phyloP scores from a whole-genome alignment of 2,329 filamentous ascomycete genomes.

The Thelonectria rubi region DNA sequence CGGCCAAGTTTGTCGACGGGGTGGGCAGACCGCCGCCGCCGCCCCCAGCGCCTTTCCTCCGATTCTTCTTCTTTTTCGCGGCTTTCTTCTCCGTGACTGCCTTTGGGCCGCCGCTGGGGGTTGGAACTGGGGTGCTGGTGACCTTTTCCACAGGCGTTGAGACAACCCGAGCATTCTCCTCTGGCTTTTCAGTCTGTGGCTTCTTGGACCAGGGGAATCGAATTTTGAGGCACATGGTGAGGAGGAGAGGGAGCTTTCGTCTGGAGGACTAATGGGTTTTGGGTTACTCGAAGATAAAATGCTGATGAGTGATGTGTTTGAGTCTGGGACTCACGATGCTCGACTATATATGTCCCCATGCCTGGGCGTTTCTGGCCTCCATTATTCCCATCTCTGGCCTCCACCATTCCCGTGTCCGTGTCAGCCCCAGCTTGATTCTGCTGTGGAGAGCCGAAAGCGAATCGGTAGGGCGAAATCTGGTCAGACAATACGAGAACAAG shows the following conservation, averaged over 20 bases:
- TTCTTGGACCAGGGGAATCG: conserved; percentile 1
- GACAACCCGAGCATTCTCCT: neutral
- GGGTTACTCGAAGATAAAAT: neutral
- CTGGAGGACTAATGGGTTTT: neutral
- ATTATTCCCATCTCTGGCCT: neutral
- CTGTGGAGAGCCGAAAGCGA: neutral
- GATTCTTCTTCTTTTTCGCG: neutral
- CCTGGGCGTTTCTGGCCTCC: neutral
- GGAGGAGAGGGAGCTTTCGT: neutral
- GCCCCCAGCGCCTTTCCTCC: neutral
- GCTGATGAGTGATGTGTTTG: neutral
- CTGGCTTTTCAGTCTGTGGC: no score
- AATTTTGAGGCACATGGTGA: neutral
- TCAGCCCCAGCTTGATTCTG: neutral
- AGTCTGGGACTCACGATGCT: neutral
- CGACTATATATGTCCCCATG: neutral
- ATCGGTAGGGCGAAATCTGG: neutral
- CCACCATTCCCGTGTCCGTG: no score
- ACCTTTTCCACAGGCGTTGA: neutral
- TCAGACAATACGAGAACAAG: neutral
- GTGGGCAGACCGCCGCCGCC: neutral
- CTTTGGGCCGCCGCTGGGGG: neutral
- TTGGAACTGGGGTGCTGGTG: neutral
- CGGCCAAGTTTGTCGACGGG: neutral
- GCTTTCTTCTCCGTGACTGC: neutral